Conservation (phyloP, 495 filamentous ascomycete species). For the Aspergillus haitiensis region DNA sequence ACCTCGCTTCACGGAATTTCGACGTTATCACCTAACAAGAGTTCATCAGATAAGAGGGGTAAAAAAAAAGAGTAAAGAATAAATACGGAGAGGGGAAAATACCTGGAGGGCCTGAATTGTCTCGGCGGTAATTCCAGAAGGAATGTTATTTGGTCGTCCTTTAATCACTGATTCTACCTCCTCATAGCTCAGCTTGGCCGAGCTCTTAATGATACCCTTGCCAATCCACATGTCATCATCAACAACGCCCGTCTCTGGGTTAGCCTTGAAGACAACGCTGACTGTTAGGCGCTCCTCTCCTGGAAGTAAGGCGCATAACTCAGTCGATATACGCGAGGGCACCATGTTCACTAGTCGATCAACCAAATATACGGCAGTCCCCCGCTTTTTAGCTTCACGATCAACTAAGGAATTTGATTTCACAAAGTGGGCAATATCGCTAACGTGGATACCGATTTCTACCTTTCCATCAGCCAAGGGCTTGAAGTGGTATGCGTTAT, state of each 20-base stretch:
- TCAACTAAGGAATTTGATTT: slow-evolving; percentile 95
- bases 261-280: slow-evolving; percentile 87
- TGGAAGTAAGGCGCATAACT: slow-evolving; percentile 83
- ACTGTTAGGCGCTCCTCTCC: slow-evolving; percentile 87
- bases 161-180: slow-evolving; percentile 79
- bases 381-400: slow-evolving; percentile 96
- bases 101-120: slow-evolving; percentile 77
- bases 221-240: slow-evolving; percentile 86
- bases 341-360: slow-evolving; percentile 90
- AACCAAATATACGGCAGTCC: slow-evolving; percentile 91
- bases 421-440: slow-evolving; percentile 95
- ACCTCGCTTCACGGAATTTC: slow-evolving; percentile 84
- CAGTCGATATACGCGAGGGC: slow-evolving; percentile 76
- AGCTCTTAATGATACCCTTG: slow-evolving; percentile 89
- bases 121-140: slow-evolving; percentile 61
- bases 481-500: slow-evolving; percentile 91
- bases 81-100: slow-evolving; percentile 30
- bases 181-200: slow-evolving; percentile 76
- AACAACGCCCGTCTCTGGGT: slow-evolving; percentile 72
- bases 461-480: slow-evolving; percentile 75
- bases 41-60: slow-evolving; percentile 8
- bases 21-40: slow-evolving; percentile 63
- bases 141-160: slow-evolving; percentile 56
- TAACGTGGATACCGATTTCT: slow-evolving; percentile 93
- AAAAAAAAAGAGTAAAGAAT: neutral